These are phyloP conservation scores for Diaporthe destruens DNA, from an alignment of 2,329 filamentous ascomycete species.

Conservation along the genomic window DNA sequence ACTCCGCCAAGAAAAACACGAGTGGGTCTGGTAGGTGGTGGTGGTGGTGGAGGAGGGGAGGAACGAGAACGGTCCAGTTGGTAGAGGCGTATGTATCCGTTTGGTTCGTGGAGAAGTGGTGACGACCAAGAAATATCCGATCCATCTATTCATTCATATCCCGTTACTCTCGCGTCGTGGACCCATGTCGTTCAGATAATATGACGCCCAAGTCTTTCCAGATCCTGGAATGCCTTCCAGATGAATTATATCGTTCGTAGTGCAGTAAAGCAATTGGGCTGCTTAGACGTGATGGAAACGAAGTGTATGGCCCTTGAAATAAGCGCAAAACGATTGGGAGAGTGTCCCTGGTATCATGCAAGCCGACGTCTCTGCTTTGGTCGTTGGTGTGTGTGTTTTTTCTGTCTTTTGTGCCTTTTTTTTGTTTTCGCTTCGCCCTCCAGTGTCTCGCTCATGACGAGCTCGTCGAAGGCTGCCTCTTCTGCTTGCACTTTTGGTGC, in stretches of 20 bases:
- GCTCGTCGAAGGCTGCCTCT: constrained; percentile 64
- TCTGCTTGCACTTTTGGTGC: constrained; percentile 89
- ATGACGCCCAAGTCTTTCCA: constrained; percentile 27
- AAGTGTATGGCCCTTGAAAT: constrained; percentile 20
- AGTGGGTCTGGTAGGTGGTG: constrained; percentile 7
- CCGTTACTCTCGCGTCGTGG: constrained; percentile 31
- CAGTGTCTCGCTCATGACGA: constrained; percentile 39
- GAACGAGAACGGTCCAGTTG: constrained; percentile 7
- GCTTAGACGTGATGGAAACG: constrained; percentile 19
- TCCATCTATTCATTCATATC: constrained; percentile 35
- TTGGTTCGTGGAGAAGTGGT: background rate
- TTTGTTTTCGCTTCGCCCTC: background rate
- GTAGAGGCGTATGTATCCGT: constrained; percentile 25
- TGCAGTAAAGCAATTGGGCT: constrained; percentile 25
- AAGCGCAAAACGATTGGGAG: constrained; percentile 32
- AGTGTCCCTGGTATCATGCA: constrained; percentile 41
- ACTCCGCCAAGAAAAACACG: constrained; percentile 22
- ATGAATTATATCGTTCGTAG: constrained; percentile 30
- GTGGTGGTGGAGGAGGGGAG: background rate
- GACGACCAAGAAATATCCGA: constrained; percentile 12
- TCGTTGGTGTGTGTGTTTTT: background rate
- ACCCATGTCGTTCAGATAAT: constrained; percentile 25
- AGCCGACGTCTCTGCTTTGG: constrained; percentile 32
- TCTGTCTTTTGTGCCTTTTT: constrained; percentile 9
- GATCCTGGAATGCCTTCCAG: constrained; percentile 21